Evolutionary conservation across 495 filamentous ascomycete species (phyloP).

Genomic region (Articulospora tetracladia): DNA sequence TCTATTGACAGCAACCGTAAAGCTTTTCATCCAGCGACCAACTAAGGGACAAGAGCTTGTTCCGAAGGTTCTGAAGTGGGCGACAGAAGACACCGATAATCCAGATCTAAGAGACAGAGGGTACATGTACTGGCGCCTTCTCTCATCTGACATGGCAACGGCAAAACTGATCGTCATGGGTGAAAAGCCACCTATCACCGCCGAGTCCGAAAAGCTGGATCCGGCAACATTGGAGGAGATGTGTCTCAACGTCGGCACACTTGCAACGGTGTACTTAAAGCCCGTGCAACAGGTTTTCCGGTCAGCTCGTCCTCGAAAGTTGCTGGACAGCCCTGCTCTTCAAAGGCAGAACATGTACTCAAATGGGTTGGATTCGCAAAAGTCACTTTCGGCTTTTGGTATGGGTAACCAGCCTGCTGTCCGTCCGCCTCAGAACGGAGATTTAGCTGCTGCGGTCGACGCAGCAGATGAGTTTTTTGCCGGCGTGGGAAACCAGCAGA

Average conservation of each 20-base stretch:
- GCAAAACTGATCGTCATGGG: conserved; percentile 94
- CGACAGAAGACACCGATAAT: conserved; percentile 97
- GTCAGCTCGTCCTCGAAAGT: conserved; percentile 71
- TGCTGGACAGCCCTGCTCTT: conserved; percentile 78
- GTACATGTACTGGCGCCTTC: conserved; percentile 98
- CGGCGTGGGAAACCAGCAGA: conserved; percentile 63
- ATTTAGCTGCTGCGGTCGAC: conserved; percentile 66
- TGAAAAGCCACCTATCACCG: conserved; percentile 93
- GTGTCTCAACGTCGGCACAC: conserved; percentile 92
- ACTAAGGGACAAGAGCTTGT: conserved; percentile 94
- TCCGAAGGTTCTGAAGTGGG: conserved; percentile 96
- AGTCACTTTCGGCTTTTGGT: conserved; percentile 46
- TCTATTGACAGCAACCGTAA: conserved; percentile 92
- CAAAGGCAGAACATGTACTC: conserved; percentile 58
- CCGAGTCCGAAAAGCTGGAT: conserved; percentile 92
- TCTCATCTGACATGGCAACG: conserved; percentile 86
- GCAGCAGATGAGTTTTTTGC: conserved; percentile 87
- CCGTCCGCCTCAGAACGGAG: conserved; percentile 23
- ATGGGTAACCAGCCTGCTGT: conserved; percentile 42
- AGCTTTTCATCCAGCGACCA: conserved; percentile 95
- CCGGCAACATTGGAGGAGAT: conserved; percentile 91
- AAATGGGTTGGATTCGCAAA: conserved; percentile 43
- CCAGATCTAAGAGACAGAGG: conserved; percentile 93
- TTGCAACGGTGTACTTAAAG: conserved; percentile 96
- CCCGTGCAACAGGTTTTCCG: conserved; percentile 98